Evolutionary conservation across 2,329 filamentous ascomycete genomes (phyloP), one percentile per base, ranked within the genome.

Genomic region (Fusarium domesticum): DNA sequence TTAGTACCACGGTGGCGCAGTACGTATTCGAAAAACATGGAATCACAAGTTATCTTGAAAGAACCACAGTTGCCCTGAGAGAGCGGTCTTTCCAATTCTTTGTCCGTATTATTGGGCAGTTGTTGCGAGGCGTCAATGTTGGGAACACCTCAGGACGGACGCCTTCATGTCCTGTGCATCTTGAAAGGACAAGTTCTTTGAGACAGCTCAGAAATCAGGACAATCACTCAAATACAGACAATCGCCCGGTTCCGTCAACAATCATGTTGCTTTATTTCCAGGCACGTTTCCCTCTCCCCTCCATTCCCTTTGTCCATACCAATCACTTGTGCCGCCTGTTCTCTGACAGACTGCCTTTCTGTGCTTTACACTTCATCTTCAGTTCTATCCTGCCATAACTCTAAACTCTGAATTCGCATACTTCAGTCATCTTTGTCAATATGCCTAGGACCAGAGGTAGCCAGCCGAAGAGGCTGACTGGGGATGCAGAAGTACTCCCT

Each of bases 71-170:
- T n/a, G n/a, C 32, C 25, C 19, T 37, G 14, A 28, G 2, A 25
- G 35, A 36, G 33, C 42, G 44, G 55, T 30, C 18, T 48, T 8
- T 15, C 45, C 43, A 30, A 18, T 32, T 54, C 57, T 58, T 60
- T 60, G 56, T 60, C 53, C 14, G 19, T 39, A n/a, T 41, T 45
- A 39, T 45, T 49, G 42, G 47, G 39, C 45, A 15, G 19, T 35
- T 23, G 32, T 36, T 32, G 28, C 30, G 32, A 31, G 35, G 33
- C 30, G 45, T 38, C 42, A 31, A 45, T 42, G 48, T 39, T 42
- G 19, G 37, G 15, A 12, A 15, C 38, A 40, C 34, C 30, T 16
- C 15, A 18, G 15, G 28, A 48, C 23, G 35, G 37, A 31, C 18
- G 40, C 20, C 18, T 15, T 18, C 36, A 28, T 42, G 53, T 46